Evolutionary conservation across 208 protist genomes (phyloP).

Genomic region (Kentomonas sorsogonicus): DNA sequence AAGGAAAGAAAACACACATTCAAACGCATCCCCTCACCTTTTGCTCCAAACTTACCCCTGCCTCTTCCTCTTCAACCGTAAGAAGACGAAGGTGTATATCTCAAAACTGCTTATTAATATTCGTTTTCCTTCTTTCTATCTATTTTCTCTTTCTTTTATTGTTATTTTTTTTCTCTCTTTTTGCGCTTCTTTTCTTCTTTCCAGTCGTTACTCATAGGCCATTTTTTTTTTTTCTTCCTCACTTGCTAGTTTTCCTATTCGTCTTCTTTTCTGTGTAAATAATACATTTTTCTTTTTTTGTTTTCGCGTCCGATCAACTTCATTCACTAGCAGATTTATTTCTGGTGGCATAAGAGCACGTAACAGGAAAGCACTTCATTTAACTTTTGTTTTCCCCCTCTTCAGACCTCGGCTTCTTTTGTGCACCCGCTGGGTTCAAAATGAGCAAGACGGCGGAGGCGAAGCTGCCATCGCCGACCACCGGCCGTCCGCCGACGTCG

Average conservation of each 20-base stretch:
- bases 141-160: conserved; percentile 7
- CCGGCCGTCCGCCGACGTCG: too few relatives aligned
- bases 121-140: neutral
- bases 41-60: conserved; percentile 6
- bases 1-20: neutral
- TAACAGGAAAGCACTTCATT: too few relatives aligned
- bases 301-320: too few relatives aligned
- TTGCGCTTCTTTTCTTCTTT: conserved; percentile 10
- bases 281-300: conserved; percentile 5
- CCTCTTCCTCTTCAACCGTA: neutral
- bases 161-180: conserved; percentile 19
- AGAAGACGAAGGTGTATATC: conserved; percentile 8
- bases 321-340: too few relatives aligned
- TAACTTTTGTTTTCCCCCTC: too few relatives aligned
- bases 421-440: too few relatives aligned
- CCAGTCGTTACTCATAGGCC: neutral
- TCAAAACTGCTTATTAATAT: conserved; percentile 11
- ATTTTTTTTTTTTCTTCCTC: neutral
- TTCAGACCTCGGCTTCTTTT: too few relatives aligned
- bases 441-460: too few relatives aligned
- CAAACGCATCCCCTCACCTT: neutral
- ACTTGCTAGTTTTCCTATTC: conserved; percentile 5
- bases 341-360: too few relatives aligned
- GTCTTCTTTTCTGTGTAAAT: neutral
- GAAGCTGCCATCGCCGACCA: too few relatives aligned